Percentiles rank a stretch among this genome's conserved stretches.
phyloP scores from a whole-genome alignment of 306 rosid species.

The Vigna nakashimae region DNA sequence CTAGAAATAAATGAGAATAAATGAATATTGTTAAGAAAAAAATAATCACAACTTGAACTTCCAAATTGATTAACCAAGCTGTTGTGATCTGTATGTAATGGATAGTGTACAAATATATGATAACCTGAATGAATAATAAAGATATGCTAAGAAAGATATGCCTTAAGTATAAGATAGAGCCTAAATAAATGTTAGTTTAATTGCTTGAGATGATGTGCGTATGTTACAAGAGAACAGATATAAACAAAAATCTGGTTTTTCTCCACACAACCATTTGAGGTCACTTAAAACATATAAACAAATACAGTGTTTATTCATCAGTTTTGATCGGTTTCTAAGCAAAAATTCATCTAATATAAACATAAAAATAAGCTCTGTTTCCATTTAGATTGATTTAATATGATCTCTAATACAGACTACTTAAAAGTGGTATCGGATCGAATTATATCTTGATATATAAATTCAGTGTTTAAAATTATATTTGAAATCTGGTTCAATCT shows the following conservation, averaged over 20 bases:
- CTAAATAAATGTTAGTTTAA: background rate
- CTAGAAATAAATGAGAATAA: slow-evolving; percentile 44
- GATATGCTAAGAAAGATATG: background rate
- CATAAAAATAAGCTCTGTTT: background rate
- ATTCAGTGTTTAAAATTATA: background rate
- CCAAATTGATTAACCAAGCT: slow-evolving; percentile 15
- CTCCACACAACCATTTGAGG: background rate
- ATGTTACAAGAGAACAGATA: background rate
- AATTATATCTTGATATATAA: background rate
- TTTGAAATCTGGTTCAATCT: background rate
- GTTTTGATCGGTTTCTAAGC: background rate
- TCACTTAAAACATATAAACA: background rate
- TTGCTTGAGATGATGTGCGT: background rate
- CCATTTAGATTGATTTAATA: background rate
- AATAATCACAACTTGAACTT: slow-evolving; percentile 8
- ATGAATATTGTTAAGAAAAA: slow-evolving; percentile 6
- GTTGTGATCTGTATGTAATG: slow-evolving; percentile 4
- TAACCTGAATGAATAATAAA: background rate
- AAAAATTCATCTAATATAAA: background rate
- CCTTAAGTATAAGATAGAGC: slow-evolving; percentile 24
- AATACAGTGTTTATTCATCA: background rate
- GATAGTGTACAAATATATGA: background rate
- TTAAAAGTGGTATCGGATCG: background rate
- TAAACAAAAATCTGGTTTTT: background rate
- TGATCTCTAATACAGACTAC: background rate